A percentile compares a stretch with the other conserved stretches of the same genome.
Conservation (phyloP, 2,329 filamentous ascomycete genomes). For the Aspergillus versicolor region DNA sequence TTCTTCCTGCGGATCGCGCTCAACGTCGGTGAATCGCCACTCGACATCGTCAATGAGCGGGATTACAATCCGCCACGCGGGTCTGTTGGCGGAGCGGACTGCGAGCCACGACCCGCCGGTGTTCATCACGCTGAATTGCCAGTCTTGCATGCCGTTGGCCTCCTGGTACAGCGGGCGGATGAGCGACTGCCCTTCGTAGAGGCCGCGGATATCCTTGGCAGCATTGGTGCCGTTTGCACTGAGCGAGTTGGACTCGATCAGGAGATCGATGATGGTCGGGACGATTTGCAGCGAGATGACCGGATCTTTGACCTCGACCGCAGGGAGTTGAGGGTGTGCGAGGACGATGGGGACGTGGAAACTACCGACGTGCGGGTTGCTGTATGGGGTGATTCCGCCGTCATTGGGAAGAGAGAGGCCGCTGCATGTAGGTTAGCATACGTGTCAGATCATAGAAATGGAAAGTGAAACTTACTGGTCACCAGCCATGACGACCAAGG, state of each 20-base stretch:
- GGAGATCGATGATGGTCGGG: conserved; percentile 32
- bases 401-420: conserved; percentile 37
- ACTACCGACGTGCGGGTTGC: conserved; percentile 33
- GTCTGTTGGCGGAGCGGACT: conserved; percentile 29
- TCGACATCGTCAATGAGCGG: conserved; percentile 32
- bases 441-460: background rate
- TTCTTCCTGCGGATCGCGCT: conserved; percentile 26
- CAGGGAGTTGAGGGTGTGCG: conserved; percentile 32
- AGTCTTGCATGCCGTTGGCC: conserved; percentile 24
- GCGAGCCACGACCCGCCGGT: conserved; percentile 33
- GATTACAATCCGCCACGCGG: conserved; percentile 30
- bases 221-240: conserved; percentile 20
- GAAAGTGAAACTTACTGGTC: conserved; percentile 27
- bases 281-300: conserved; percentile 33
- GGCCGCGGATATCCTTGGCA: conserved; percentile 25
- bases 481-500: conserved; percentile 33
- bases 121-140: conserved; percentile 38
- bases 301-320: conserved; percentile 27
- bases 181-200: conserved; percentile 36
- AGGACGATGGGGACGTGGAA: conserved; percentile 36
- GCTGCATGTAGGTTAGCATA: conserved; percentile 13
- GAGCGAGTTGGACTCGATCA: conserved; percentile 32
- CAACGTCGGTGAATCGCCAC: conserved; percentile 33
- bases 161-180: conserved; percentile 27
- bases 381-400: conserved; percentile 33